Evolutionary conservation across 2,329 filamentous ascomycete genomes (phyloP), one percentile per base, ranked within the genome.

Genomic region (Xylariaceae sp.): DNA sequence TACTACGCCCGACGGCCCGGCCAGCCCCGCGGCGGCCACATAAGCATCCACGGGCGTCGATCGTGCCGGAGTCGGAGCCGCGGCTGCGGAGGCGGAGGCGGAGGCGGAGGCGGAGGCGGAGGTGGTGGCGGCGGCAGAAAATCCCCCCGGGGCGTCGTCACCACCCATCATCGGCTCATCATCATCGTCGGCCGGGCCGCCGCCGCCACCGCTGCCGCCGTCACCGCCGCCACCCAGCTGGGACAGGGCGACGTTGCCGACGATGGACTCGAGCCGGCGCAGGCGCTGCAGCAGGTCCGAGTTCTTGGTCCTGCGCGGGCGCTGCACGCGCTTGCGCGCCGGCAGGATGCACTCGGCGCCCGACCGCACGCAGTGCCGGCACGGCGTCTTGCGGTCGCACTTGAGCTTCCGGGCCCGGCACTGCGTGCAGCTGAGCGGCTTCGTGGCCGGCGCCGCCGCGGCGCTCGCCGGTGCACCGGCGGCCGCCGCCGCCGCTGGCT

Each of bases 321-420:
- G 57, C 15, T 61, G 56, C 30, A 59, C 62, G 24, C 61, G 61
- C 42, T 66, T 67, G 18, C 64, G 58, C n/a, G 56, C 51, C 13
- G 64, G 64, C 34, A 64, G 67, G 23, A 63, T 46, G 45, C 68
- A 80, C 29, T 71, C 63, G 7, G 60, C 56, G 6, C 58, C 52
- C 23, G 62, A 59, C 31, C 64, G 67, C 15, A 63, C 46, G 47
- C 75, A 79, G 36, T 70, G 67, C 5, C 57, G 52, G 49, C 77
- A 80, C 5, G 75, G 76, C 39, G 67, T 61, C 22, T 61, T 58
- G 42, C 72, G 68, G 47, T 75, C 66, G 55, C 76, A 80, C 44
- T 72, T 77, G 28, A 79, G 61, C 50, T 80, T 80, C 40, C 75
- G 68, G 40, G 73, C 69, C 38, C 79, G 74, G 46, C 78, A 83